Conservation (phyloP, 768 basidiomycete genomes). For the Agrocybe pediades region DNA sequence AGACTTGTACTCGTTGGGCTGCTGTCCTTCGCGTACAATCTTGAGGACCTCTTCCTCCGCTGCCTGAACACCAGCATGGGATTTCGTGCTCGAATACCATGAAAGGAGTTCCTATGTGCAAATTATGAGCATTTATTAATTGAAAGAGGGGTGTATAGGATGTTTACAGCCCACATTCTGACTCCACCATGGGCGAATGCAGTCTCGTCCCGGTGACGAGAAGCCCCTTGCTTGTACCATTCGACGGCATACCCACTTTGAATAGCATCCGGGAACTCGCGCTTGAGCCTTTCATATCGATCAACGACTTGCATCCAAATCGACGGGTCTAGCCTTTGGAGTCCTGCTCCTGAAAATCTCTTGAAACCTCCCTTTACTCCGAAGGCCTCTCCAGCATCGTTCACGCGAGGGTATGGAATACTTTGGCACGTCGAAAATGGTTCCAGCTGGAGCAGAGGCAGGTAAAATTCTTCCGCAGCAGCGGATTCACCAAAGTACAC, state of each 20-base stretch:
- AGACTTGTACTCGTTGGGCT: not conserved
- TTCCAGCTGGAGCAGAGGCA: not conserved
- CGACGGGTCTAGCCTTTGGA: not conserved
- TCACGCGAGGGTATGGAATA: constrained; percentile 7
- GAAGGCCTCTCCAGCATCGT: constrained; percentile 10
- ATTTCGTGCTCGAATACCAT: constrained; percentile 6
- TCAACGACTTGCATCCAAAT: constrained; percentile 4
- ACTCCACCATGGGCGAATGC: constrained; percentile 5
- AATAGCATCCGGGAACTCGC: constrained; percentile 1
- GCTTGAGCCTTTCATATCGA: constrained; percentile 5
- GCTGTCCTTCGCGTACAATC: constrained; percentile 2
- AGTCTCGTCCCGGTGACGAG: not conserved
- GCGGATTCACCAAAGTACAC: constrained; percentile 3
- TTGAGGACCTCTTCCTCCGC: constrained; percentile 4
- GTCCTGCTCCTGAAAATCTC: constrained; percentile 3
- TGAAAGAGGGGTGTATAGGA: not conserved
- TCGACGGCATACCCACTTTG: constrained; percentile 1
- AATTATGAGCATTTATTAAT: not conserved
- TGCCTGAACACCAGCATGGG: not conserved
- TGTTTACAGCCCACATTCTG: constrained; percentile 8
- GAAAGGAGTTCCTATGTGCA: constrained; percentile 7
- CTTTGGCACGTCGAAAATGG: constrained; percentile 9
- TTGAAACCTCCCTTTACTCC: constrained; percentile 10
- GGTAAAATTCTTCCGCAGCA: constrained; percentile 1
- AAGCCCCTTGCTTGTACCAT: constrained; percentile 1